Base-by-base conservation (phyloP, 805 yeast genomes). In the Sugiyamaella valdiviana region DNA sequence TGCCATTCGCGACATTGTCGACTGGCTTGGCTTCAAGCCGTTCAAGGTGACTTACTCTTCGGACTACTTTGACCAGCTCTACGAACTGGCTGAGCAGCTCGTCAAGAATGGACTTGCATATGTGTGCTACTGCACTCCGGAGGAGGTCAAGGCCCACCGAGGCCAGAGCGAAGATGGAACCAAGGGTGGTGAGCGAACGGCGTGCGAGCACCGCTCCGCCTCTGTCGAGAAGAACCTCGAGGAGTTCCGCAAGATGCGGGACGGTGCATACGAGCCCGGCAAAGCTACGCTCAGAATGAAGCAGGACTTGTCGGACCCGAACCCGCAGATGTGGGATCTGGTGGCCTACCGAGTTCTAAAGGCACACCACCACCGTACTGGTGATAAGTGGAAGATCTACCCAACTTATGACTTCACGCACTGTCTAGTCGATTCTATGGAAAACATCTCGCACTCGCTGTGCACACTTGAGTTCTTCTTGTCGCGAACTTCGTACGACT, bases 311-410 rank as follows among this genome's bases (percentile, higher is more conserved):
- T 64, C 68, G 6, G 85, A 93, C 15, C 95, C 96, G 54, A 85
- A 87, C 55, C 99, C 99, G 15, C 99, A 93, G 72, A 93, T 93
- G 99, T 93, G 99, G 99, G 99, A 93, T 70, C 76, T 93, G 56
- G 93, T 93, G 53, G 99, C 99, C 10, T 93, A 93, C 71, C 80
- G 99, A 66, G 96, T 93, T 2, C 74, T 93, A 59, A 77, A 91
- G 59, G 89, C 95, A 12, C 79, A 89, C 29, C 99, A 93, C 69
- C 95, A 91, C 69, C 83, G 98, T 71, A 93, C 99, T 10, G 99
- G 98, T 49, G 83, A 80, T 63, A 86, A 86, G 69, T 93, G 99
- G 99, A 87, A 85, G 70, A 91, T 93, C 53, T 93, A 93, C 63
- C 99, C 99, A 57, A 93, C 99, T 20, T 93, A 93, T 66, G 99